Percentiles rank a stretch among this genome's conserved stretches.
phyloP scores from a whole-genome alignment of 1,139 yeast genomes.

The Hanseniaspora uvarum region DNA sequence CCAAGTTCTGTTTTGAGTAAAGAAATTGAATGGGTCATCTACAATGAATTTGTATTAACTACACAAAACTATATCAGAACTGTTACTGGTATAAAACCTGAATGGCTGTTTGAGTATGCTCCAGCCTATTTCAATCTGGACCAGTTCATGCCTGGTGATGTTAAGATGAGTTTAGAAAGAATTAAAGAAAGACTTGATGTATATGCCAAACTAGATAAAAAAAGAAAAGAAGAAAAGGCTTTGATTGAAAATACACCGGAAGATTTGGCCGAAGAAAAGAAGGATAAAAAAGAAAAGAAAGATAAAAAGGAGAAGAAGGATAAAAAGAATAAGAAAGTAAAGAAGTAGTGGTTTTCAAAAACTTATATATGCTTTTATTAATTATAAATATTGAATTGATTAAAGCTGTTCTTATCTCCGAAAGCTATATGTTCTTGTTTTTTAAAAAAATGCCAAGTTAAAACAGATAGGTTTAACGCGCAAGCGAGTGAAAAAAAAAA shows the following conservation, averaged over 20 bases:
- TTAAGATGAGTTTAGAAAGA: slow-evolving; percentile 66
- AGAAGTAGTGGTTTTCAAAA: not conserved
- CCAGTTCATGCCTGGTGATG: slow-evolving; percentile 73
- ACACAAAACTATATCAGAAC: slow-evolving; percentile 89
- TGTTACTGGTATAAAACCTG: slow-evolving; percentile 84
- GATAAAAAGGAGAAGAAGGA: slow-evolving; percentile 8
- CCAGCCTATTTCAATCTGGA: slow-evolving; percentile 72
- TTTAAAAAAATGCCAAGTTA: not conserved
- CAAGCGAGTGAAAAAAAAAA: not conserved
- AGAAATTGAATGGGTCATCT: slow-evolving; percentile 85
- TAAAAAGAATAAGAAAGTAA: slow-evolving; percentile 10
- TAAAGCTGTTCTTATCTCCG: not conserved
- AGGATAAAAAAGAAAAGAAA: slow-evolving; percentile 6
- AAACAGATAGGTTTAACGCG: not conserved
- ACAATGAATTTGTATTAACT: slow-evolving; percentile 90
- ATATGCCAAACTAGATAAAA: slow-evolving; percentile 34
- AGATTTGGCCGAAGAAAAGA: slow-evolving; percentile 1
- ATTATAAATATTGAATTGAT: not conserved
- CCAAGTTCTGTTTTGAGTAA: slow-evolving; percentile 83
- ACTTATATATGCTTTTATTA: not conserved
- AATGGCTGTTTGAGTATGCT: slow-evolving; percentile 74
- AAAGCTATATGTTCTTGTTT: not conserved
- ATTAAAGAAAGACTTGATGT: slow-evolving; percentile 45
- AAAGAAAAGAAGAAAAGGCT: slow-evolving; percentile 22
- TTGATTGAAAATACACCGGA: slow-evolving; percentile 7